These are phyloP conservation scores for Diaporthe eres DNA, from an alignment of 2,329 filamentous ascomycete genomes.

Conservation along the genomic window DNA sequence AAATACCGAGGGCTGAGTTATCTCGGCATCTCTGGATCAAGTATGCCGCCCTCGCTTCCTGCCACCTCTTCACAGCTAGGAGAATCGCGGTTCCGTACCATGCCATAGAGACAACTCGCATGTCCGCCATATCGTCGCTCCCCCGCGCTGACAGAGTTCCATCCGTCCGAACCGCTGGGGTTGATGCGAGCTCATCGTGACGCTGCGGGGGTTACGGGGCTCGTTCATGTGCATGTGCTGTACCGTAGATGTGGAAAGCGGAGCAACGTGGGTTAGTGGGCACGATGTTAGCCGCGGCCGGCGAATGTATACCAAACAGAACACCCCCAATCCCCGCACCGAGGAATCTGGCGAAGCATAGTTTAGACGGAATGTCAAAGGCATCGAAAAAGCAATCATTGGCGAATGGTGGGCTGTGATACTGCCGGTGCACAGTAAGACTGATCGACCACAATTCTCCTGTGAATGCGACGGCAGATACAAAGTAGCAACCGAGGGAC, in stretches of 20 bases:
- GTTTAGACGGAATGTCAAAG: not conserved
- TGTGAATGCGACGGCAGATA: not conserved
- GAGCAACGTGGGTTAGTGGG: not conserved
- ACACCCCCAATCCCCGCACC: slow-evolving; percentile 17
- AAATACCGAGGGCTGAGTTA: not conserved
- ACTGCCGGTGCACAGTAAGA: not conserved
- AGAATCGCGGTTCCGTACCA: not conserved
- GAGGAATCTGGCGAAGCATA: not conserved
- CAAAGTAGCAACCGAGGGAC: not conserved
- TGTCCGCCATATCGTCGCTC: not conserved
- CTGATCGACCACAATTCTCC: not conserved
- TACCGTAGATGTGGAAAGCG: slow-evolving; percentile 1
- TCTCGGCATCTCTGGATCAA: slow-evolving; percentile 21
- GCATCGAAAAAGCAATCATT: not conserved
- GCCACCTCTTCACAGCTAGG: not conserved
- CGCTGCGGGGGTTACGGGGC: slow-evolving; percentile 1
- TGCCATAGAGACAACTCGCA: not conserved
- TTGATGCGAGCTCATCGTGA: not conserved
- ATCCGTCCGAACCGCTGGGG: slow-evolving; percentile 21
- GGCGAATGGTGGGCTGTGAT: not conserved
- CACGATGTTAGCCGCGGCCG: not conserved
- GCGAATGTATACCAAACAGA: not conserved
- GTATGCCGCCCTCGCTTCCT: not conserved
- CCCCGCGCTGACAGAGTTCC: slow-evolving; percentile 17
- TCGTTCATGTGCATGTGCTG: not conserved